phyloP scores from a whole-genome alignment of 2,329 filamentous ascomycete species.

The Fusarium devonianum region DNA sequence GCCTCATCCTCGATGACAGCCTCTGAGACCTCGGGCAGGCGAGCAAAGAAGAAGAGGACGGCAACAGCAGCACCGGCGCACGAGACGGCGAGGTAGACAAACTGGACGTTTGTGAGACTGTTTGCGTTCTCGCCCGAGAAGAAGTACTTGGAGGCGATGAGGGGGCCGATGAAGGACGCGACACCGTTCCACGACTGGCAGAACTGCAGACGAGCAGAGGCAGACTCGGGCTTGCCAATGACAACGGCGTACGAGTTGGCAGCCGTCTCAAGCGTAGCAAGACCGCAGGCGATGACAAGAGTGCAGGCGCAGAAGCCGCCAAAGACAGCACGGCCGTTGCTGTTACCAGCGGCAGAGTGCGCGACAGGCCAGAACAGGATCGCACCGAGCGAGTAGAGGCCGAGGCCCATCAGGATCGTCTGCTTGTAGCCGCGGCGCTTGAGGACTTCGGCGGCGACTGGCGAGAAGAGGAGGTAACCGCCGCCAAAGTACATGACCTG shows the following conservation, averaged over 20 bases:
- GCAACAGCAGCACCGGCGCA: slow-evolving; percentile 71
- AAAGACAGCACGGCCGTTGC: slow-evolving; percentile 54
- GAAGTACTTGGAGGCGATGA: slow-evolving; percentile 76
- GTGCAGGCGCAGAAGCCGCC: slow-evolving; percentile 76
- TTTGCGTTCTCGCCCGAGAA: slow-evolving; percentile 66
- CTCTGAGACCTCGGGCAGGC: slow-evolving; percentile 74
- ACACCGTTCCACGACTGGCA: slow-evolving; percentile 81
- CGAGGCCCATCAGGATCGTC: slow-evolving; percentile 72
- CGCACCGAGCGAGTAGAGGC: slow-evolving; percentile 68
- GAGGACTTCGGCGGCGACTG: slow-evolving; percentile 65
- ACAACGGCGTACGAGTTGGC: slow-evolving; percentile 73
- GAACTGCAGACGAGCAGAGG: slow-evolving; percentile 53
- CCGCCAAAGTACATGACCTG: slow-evolving; percentile 65
- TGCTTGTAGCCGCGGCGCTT: slow-evolving; percentile 70
- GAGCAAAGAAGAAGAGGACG: slow-evolving; percentile 69
- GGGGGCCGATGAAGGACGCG: slow-evolving; percentile 74
- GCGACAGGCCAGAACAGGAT: slow-evolving; percentile 64
- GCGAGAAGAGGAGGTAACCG: slow-evolving; percentile 50
- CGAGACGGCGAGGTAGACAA: slow-evolving; percentile 77
- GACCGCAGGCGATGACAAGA: slow-evolving; percentile 76
- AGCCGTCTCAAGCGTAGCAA: slow-evolving; percentile 77
- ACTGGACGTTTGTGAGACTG: slow-evolving; percentile 73
- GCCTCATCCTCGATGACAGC: slow-evolving; percentile 50
- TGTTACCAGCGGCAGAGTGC: slow-evolving; percentile 51
- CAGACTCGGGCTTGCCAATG: slow-evolving; percentile 49